phyloP scores from a whole-genome alignment of 2,329 filamentous ascomycete genomes.

The Didymella pomorum region DNA sequence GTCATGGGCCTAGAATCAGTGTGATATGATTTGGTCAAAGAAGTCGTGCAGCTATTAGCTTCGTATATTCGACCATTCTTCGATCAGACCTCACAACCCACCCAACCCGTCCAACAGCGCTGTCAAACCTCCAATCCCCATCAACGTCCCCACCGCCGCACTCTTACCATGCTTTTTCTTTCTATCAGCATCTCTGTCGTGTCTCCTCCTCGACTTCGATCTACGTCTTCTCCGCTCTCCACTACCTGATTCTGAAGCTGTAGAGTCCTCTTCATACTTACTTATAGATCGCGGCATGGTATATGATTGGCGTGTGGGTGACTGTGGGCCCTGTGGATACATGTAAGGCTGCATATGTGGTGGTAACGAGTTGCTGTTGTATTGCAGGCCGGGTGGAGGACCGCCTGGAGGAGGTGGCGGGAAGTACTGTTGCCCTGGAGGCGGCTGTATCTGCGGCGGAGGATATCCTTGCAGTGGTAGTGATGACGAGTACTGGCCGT shows the following conservation, averaged over 20 bases:
- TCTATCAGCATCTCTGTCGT: slow-evolving; percentile 13
- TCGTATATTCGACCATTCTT: not conserved
- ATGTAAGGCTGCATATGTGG: slow-evolving; percentile 17
- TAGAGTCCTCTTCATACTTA: slow-evolving; percentile 28
- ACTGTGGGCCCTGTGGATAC: slow-evolving; percentile 22
- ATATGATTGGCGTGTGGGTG: slow-evolving; percentile 29
- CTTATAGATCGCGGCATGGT: slow-evolving; percentile 12
- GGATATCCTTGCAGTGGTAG: slow-evolving; percentile 17
- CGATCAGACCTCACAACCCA: slow-evolving; percentile 24
- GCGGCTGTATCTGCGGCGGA: slow-evolving; percentile 8
- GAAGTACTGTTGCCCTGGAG: slow-evolving; percentile 8
- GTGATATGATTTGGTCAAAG: not conserved
- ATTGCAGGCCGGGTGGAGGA: not conserved
- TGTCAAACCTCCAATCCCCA: slow-evolving; percentile 50
- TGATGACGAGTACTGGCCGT: slow-evolving; percentile 17
- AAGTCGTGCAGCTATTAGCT: not conserved
- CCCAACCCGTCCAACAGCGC: slow-evolving; percentile 48
- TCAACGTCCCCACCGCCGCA: slow-evolving; percentile 44
- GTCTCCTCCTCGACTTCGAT: slow-evolving; percentile 25
- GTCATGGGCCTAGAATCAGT: not conserved
- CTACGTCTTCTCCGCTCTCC: slow-evolving; percentile 26
- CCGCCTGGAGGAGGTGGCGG: slow-evolving; percentile 14
- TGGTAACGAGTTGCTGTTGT: slow-evolving; percentile 13
- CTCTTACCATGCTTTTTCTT: slow-evolving; percentile 38
- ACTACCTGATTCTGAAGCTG: slow-evolving; percentile 39